Percentiles rank a stretch among this genome's conserved stretches.
Conservation (phyloP, 192 early-diverging fungal species). For the Phlyctochytrium planicorne region DNA sequence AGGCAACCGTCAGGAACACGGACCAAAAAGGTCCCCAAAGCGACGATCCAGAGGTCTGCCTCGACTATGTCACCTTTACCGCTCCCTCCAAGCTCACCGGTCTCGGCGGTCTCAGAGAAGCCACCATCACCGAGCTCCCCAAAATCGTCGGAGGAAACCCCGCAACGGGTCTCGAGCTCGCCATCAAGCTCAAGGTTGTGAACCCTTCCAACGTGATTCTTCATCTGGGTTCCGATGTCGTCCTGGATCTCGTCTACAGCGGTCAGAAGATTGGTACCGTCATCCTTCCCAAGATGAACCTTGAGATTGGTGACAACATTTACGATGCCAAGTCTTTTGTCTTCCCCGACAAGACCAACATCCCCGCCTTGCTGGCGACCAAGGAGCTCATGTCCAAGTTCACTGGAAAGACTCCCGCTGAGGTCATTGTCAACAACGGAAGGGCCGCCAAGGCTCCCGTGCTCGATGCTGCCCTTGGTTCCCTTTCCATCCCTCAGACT, state of each 20-base stretch:
- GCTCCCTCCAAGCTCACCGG: neutral
- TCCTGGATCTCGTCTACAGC: no score
- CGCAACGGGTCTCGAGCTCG: neutral
- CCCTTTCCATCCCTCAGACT: no score
- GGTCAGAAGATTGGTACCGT: no score
- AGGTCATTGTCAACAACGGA: neutral
- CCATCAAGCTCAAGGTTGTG: neutral
- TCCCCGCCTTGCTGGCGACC: no score
- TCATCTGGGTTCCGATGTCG: no score
- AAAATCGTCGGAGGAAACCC: neutral
- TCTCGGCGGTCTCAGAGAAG: neutral
- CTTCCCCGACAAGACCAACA: no score
- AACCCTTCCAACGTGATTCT: constrained; percentile 10
- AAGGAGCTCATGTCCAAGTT: neutral
- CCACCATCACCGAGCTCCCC: neutral
- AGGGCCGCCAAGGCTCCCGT: neutral
- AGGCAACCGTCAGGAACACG: no score
- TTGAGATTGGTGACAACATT: no score
- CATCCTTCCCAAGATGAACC: no score
- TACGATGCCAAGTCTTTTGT: no score
- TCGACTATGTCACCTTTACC: neutral
- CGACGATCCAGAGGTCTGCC: neutral
- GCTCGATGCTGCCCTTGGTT: constrained; percentile 7
- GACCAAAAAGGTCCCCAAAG: neutral
- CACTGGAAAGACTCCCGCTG: neutral